phyloP scores from a whole-genome alignment of 495 filamentous ascomycete genomes.

The Penicillium desertorum region DNA sequence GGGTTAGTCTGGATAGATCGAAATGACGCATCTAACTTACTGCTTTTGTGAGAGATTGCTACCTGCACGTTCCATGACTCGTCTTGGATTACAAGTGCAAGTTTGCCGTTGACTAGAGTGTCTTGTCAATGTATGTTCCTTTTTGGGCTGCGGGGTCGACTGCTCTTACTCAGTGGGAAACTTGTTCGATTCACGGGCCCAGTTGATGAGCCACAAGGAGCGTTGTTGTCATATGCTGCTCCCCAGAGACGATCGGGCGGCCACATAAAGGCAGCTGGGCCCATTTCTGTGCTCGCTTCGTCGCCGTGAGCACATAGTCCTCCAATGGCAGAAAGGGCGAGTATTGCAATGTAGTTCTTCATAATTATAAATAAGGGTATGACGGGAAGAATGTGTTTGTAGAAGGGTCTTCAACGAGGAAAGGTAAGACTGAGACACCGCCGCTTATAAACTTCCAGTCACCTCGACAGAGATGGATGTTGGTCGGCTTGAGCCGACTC shows the following conservation, averaged over 20 bases:
- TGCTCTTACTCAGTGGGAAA: conserved; percentile 41
- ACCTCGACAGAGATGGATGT: background rate
- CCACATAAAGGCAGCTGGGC: conserved; percentile 55
- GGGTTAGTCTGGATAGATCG: conserved; percentile 3
- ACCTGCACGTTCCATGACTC: conserved; percentile 51
- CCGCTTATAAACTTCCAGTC: background rate
- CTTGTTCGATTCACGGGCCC: conserved; percentile 42
- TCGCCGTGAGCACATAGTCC: conserved; percentile 7
- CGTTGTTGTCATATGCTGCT: conserved; percentile 44
- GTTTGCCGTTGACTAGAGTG: conserved; percentile 26
- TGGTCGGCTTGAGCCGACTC: background rate
- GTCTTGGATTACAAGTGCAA: conserved; percentile 42
- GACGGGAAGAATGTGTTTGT: background rate
- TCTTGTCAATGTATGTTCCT: conserved; percentile 3
- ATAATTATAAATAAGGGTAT: background rate
- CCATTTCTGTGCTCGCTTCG: conserved; percentile 41
- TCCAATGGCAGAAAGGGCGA: conserved; percentile 10
- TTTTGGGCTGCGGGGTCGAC: too few relatives aligned
- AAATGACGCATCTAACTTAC: conserved; percentile 27
- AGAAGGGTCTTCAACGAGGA: background rate
- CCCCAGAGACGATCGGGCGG: conserved; percentile 49
- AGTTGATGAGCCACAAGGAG: conserved; percentile 47
- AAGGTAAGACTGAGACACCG: background rate
- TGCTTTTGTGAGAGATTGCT: conserved; percentile 44
- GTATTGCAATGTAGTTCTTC: conserved; percentile 7